A percentile compares a stretch with the other conserved stretches of the same genome.
phyloP scores from a whole-genome alignment of 1,284 basidiomycete genomes.

The Microbotryum intermedium region DNA sequence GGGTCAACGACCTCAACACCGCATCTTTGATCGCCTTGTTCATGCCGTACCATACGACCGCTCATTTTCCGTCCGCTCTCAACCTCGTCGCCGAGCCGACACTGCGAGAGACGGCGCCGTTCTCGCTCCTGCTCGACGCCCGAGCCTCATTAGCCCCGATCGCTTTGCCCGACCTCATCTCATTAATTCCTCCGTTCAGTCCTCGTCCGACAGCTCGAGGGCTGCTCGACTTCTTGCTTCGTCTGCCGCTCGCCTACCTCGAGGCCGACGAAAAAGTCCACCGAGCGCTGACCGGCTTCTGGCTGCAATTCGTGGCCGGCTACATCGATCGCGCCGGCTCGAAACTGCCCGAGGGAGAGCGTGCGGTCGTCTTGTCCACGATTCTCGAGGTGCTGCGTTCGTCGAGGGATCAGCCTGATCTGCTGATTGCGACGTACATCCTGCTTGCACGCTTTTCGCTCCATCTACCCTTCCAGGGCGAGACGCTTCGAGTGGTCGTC shows the following conservation, averaged over 20 bases:
- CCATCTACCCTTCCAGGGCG: slow-evolving; percentile 50
- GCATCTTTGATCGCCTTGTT: slow-evolving; percentile 71
- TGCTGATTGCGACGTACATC: slow-evolving; percentile 52
- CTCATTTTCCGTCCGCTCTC: slow-evolving; percentile 56
- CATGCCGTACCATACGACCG: slow-evolving; percentile 88
- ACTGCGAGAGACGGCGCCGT: slow-evolving; percentile 37
- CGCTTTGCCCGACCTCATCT: slow-evolving; percentile 58
- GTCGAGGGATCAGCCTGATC: slow-evolving; percentile 19
- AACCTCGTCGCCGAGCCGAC: slow-evolving; percentile 16
- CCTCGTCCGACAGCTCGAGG: slow-evolving; percentile 41
- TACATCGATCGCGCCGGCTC: slow-evolving; percentile 51
- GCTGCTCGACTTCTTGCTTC: slow-evolving; percentile 22
- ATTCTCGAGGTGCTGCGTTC: slow-evolving; percentile 32
- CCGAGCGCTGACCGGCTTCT: slow-evolving; percentile 72
- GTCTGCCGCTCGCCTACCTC: slow-evolving; percentile 26
- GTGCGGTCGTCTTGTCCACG: slow-evolving; percentile 38
- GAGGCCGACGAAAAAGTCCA: slow-evolving; percentile 44
- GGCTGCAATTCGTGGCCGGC: slow-evolving; percentile 69
- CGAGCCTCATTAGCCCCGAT: slow-evolving; percentile 64
- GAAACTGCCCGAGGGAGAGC: slow-evolving; percentile 28
- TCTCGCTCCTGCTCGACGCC: slow-evolving; percentile 51
- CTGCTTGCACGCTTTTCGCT: slow-evolving; percentile 59
- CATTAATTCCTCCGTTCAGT: slow-evolving; percentile 51
- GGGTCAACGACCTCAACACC: slow-evolving; percentile 89
- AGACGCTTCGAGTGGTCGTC: slow-evolving; percentile 54